A percentile compares a stretch with the other conserved stretches of the same genome.
Evolutionary conservation across 1,139 yeast species (phyloP).

Genomic region (Pichia sp.): DNA sequence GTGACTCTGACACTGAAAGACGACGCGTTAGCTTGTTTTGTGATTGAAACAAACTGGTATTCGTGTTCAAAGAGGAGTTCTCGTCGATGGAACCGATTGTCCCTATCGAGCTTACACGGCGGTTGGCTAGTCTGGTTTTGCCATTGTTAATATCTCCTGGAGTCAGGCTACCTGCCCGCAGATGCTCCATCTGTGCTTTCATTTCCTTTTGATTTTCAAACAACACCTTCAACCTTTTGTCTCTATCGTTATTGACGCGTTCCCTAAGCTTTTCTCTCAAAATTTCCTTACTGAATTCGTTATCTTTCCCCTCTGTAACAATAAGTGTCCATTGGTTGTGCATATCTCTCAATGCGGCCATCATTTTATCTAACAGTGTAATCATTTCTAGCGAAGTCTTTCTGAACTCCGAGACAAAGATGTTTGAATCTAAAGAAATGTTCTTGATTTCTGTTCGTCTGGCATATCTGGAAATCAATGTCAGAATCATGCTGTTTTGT

Average conservation of each 20-base stretch:
- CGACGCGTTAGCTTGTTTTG: neutral
- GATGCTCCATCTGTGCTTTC: constrained; percentile 9
- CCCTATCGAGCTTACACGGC: neutral
- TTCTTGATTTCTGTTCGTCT: constrained; percentile 38
- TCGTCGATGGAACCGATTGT: constrained; percentile 1
- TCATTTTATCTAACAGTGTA: constrained; percentile 25
- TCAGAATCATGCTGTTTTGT: constrained; percentile 51
- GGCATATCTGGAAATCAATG: constrained; percentile 47
- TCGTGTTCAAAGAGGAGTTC: neutral
- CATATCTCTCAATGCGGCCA: constrained; percentile 24
- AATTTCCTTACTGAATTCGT: constrained; percentile 26
- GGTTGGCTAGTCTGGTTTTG: neutral
- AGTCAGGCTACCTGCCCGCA: constrained; percentile 2
- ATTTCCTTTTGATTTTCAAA: constrained; percentile 10
- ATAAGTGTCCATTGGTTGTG: constrained; percentile 31
- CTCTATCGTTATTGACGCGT: constrained; percentile 24
- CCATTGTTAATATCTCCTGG: constrained; percentile 3
- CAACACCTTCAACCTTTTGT: constrained; percentile 9
- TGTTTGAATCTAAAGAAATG: constrained; percentile 8
- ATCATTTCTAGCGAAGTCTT: constrained; percentile 28
- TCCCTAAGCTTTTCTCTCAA: constrained; percentile 27
- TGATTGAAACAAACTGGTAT: neutral
- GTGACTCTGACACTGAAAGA: constrained; percentile 3
- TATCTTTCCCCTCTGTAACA: constrained; percentile 24
- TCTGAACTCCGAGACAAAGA: constrained; percentile 38